Evolutionary conservation across 2,329 filamentous ascomycete genomes (phyloP), one percentile per base, ranked within the genome.

Genomic region (Talaromyces amestolkiae): DNA sequence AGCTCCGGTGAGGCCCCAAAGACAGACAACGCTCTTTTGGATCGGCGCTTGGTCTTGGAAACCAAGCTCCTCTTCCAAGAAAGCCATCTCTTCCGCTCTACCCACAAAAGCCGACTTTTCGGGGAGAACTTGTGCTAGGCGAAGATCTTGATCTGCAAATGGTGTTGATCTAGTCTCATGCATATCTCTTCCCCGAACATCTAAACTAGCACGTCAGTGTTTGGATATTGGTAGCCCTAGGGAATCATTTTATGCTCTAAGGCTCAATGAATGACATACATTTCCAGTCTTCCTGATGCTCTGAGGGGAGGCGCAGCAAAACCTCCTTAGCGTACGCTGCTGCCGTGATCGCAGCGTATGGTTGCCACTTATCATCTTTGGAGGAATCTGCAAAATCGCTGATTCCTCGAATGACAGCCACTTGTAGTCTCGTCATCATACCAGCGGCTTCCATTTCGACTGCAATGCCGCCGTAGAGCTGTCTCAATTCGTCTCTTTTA

Each of bases 61-160:
- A 43, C 39, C 39, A n/a, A 43, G 39, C n/a, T 43, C 39, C 39
- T n/a, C 17, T 43, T 43, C 39, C 17, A 43, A 17, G 11, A 43
- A 43, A 11, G 39, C 39, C 39, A 43, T n/a, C 17, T 54, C 51
- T n/a, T 54, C 27, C n/a, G 10, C 10, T 54, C 51, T 54, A 24
- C 51, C 51, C 17, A 54, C 19, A 31, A 54, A 54, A 33, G 51
- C 24, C n/a, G 51, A 54, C 51, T 54, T 54, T 54, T 54, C 51
- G 22, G 51, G 51, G 24, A 54, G 51, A 13, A 31, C 19, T 27
- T 54, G 19, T 54, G 51, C 24, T 17, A 54, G 51, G 27, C 51
- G 51, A 33, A 54, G 17, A n/a, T 54, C 51, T 54, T 54, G 27
- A 13, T 33, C 31, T 11, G 22, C 24, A 54, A 54, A 54, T 35